phyloP scores from a whole-genome alignment of 23 red algal species.

The Agarophyton chilense region DNA sequence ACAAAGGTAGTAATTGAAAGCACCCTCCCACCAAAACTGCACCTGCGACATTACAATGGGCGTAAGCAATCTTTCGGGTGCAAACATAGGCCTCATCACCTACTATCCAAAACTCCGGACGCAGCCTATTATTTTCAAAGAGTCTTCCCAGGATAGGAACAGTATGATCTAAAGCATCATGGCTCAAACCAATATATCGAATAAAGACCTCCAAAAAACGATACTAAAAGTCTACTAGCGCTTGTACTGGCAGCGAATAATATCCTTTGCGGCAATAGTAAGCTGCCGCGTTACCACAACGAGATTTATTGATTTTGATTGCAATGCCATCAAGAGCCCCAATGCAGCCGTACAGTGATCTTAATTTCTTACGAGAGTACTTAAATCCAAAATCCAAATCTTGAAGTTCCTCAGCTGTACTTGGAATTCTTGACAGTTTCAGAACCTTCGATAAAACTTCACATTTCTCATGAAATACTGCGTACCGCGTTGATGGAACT shows the following conservation, averaged over 20 bases:
- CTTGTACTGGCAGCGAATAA: constrained; percentile 10
- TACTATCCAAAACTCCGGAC: constrained; percentile 34
- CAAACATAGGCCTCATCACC: constrained; percentile 17
- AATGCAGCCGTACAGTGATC: constrained; percentile 16
- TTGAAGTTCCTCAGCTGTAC: not conserved
- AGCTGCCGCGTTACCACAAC: not conserved
- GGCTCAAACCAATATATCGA: not conserved
- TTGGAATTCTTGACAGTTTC: not conserved
- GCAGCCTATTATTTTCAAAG: not conserved
- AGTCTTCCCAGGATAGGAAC: not conserved
- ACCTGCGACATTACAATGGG: constrained; percentile 8
- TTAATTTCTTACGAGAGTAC: not conserved
- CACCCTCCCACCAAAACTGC: not conserved
- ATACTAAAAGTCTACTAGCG: constrained; percentile 12
- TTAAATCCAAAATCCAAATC: not conserved
- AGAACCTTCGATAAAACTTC: not conserved
- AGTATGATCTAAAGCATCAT: constrained; percentile 11
- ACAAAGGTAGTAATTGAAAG: constrained; percentile 13
- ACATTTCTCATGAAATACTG: constrained; percentile 11
- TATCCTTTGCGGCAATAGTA: constrained; percentile 34
- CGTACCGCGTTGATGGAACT: not conserved
- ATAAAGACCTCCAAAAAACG: constrained; percentile 17
- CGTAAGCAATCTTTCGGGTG: constrained; percentile 10
- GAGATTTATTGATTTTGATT: constrained; percentile 6
- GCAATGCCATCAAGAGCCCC: constrained; percentile 17